These are phyloP conservation scores for Puccinia brachypodii DNA, from an alignment of 1,284 basidiomycete species.

Conservation along the genomic window DNA sequence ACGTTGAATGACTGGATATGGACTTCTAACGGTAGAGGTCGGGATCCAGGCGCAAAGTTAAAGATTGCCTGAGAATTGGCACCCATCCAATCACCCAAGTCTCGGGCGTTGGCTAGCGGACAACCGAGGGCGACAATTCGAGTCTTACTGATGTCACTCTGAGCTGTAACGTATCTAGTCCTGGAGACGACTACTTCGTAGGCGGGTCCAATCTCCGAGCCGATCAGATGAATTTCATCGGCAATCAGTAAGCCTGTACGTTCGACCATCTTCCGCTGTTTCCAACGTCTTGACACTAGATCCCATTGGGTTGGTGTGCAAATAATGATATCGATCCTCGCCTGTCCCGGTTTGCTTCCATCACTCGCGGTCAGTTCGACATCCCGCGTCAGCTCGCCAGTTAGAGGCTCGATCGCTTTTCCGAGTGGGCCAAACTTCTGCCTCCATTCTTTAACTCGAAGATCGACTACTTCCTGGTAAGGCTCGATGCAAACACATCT, in stretches of 20 bases:
- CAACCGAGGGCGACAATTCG: slow-evolving; percentile 91
- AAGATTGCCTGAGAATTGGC: slow-evolving; percentile 88
- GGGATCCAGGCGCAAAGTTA: slow-evolving; percentile 94
- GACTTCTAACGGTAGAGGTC: slow-evolving; percentile 94
- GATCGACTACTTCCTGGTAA: slow-evolving; percentile 93
- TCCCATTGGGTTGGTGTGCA: slow-evolving; percentile 96
- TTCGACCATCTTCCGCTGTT: slow-evolving; percentile 94
- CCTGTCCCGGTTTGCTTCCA: slow-evolving; percentile 47
- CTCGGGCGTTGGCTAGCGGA: slow-evolving; percentile 91
- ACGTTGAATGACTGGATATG: slow-evolving; percentile 93
- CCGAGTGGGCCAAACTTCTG: slow-evolving; percentile 77
- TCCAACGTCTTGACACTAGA: slow-evolving; percentile 90
- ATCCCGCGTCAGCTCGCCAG: slow-evolving; percentile 92
- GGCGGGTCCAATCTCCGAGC: slow-evolving; percentile 82
- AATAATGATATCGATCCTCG: slow-evolving; percentile 81
- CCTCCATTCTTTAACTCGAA: slow-evolving; percentile 83
- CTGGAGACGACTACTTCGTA: slow-evolving; percentile 95
- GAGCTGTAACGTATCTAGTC: slow-evolving; percentile 92
- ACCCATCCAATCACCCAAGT: slow-evolving; percentile 98
- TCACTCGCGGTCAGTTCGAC: slow-evolving; percentile 73
- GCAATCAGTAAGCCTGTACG: slow-evolving; percentile 88
- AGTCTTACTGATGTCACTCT: slow-evolving; percentile 77
- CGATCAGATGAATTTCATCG: slow-evolving; percentile 91
- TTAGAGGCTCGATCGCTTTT: slow-evolving; percentile 88
- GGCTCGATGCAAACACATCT: slow-evolving; percentile 97